phyloP scores from a whole-genome alignment of 2,329 filamentous ascomycete species.

The Talaromyces funiculosus region DNA sequence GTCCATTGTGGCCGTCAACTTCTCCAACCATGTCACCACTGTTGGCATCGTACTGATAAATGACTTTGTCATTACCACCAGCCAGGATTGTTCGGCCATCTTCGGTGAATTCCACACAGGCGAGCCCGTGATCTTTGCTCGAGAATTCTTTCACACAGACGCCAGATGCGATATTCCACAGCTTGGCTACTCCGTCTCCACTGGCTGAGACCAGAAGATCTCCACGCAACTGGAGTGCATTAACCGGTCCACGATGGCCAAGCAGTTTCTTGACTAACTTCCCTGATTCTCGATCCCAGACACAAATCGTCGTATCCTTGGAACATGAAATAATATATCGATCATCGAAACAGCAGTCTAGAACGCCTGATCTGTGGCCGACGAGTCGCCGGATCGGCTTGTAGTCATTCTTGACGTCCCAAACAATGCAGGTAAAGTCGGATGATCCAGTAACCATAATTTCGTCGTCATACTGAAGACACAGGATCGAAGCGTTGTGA shows the following conservation, averaged over 20 bases:
- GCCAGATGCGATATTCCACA: conserved; percentile 91
- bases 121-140: conserved; percentile 86
- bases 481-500: conserved; percentile 89
- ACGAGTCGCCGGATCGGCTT: conserved; percentile 70
- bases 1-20: conserved; percentile 73
- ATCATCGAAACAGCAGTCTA: conserved; percentile 89
- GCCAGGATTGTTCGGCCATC: conserved; percentile 91
- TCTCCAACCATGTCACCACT: conserved; percentile 77
- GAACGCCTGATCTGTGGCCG: conserved; percentile 78
- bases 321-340: conserved; percentile 94
- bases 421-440: conserved; percentile 84
- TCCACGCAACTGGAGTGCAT: conserved; percentile 89
- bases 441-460: conserved; percentile 95
- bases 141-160: conserved; percentile 84
- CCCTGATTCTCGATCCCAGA: conserved; percentile 84
- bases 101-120: conserved; percentile 92
- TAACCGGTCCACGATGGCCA: conserved; percentile 87
- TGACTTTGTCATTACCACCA: conserved; percentile 90
- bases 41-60: conserved; percentile 92
- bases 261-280: conserved; percentile 69
- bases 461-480: conserved; percentile 85
- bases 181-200: conserved; percentile 85
- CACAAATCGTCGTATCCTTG: conserved; percentile 88
- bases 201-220: conserved; percentile 90
- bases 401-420: conserved; percentile 75